A percentile compares a stretch with the other conserved stretches of the same genome.
Evolutionary conservation across 176 grass and related monocot genomes (phyloP).

Genomic region (Cymbopogon citratus): DNA sequence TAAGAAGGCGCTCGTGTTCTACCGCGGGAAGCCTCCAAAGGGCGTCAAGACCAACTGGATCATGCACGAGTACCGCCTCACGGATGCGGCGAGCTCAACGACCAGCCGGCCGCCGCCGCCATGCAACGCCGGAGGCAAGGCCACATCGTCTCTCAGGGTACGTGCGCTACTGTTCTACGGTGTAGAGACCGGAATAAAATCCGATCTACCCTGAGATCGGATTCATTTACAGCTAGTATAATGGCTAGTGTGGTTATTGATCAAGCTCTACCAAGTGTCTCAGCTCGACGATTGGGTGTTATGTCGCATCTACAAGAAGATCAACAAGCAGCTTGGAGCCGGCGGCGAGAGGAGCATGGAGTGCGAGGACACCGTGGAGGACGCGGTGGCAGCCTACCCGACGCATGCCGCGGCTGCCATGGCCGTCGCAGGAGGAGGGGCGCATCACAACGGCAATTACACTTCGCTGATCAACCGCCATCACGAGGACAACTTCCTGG

Average conservation of each 20-base stretch:
- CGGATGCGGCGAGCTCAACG: constrained; percentile 19
- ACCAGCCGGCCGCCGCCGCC: neutral
- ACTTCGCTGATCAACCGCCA: constrained; percentile 39
- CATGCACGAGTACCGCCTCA: constrained; percentile 99
- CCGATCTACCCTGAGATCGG: neutral
- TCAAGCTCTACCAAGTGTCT: constrained; percentile 31
- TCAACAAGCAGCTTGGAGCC: constrained; percentile 22
- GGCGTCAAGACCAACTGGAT: constrained; percentile 95
- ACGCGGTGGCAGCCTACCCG: constrained; percentile 28
- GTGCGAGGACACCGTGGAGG: constrained; percentile 47
- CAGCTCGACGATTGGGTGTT: constrained; percentile 98
- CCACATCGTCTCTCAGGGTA: constrained; percentile 70
- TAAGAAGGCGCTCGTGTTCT: constrained; percentile 96
- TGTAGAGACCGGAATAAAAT: neutral
- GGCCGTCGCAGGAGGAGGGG: neutral
- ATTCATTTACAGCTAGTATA: neutral
- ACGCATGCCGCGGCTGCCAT: neutral
- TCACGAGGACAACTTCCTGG: constrained; percentile 66
- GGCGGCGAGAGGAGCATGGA: constrained; percentile 30
- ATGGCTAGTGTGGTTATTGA: neutral
- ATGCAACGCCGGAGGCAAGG: constrained; percentile 17
- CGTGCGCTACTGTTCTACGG: neutral
- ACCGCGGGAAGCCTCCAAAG: constrained; percentile 70
- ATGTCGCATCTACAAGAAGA: constrained; percentile 99
- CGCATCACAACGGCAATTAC: constrained; percentile 15